These are phyloP conservation scores for Oxytropis ochrocephala DNA, from an alignment of 306 rosid species.

Conservation along the genomic window DNA sequence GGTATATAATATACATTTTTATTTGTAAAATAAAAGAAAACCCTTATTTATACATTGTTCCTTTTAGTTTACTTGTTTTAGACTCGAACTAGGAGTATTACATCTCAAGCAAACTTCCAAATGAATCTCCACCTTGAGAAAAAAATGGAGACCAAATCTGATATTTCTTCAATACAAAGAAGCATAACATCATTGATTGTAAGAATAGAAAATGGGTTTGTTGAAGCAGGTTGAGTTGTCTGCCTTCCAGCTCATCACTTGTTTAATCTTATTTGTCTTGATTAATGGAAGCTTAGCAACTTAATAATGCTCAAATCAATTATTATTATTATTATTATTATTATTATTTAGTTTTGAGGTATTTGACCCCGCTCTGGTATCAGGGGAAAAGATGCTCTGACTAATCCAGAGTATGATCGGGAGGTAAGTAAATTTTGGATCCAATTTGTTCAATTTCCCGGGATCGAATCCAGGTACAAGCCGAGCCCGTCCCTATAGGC, in stretches of 20 bases:
- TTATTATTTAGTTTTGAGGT: too few species aligned
- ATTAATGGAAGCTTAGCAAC: constrained; percentile 15
- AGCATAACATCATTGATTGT: constrained; percentile 48
- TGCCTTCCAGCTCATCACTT: not conserved
- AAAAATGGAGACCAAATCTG: constrained; percentile 25
- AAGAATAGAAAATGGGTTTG: constrained; percentile 35
- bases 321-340: not conserved
- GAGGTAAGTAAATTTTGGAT: too few species aligned
- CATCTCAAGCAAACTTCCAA: constrained; percentile 41
- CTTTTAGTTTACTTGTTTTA: constrained; percentile 52
- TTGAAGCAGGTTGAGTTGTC: constrained; percentile 29
- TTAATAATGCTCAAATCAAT: constrained; percentile 7
- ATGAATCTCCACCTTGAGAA: constrained; percentile 30
- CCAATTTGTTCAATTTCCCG: too few species aligned
- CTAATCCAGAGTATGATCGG: too few species aligned
- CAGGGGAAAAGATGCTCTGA: too few species aligned
- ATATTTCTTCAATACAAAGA: constrained; percentile 53
- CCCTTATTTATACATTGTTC: not conserved
- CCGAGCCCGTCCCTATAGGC: too few species aligned
- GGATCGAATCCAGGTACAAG: too few species aligned
- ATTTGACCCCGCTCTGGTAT: too few species aligned
- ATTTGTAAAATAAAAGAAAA: not conserved
- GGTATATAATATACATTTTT: not conserved
- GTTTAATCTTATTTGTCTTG: constrained; percentile 22
- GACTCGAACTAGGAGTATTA: constrained; percentile 64